Evolutionary conservation across 2,329 filamentous ascomycete genomes (phyloP).

Genomic region (Sporothrix inflata): DNA sequence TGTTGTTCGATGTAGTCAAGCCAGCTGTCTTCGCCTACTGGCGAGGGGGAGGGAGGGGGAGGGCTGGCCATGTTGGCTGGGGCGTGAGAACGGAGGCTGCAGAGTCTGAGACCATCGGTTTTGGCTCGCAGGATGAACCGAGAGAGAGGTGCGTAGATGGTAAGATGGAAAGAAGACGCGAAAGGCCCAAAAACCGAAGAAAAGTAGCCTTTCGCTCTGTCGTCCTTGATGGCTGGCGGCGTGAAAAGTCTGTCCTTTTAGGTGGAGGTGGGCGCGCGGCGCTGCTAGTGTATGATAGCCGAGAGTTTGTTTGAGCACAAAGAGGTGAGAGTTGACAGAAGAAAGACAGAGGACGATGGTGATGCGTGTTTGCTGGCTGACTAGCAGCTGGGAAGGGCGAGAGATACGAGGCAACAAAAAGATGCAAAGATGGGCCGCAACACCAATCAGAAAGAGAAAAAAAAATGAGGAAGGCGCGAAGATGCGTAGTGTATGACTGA

Average conservation of each 20-base stretch:
- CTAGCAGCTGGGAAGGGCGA: not conserved
- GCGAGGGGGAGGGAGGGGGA: conserved; percentile 40
- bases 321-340: not conserved
- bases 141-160: not conserved
- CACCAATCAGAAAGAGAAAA: conserved; percentile 23
- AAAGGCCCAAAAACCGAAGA: conserved; percentile 6
- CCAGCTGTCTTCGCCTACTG: conserved; percentile 78
- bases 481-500: conserved; percentile 16
- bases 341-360: not conserved
- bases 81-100: conserved; percentile 18
- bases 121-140: conserved; percentile 12
- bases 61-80: conserved; percentile 35
- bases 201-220: conserved; percentile 9
- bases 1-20: conserved; percentile 76
- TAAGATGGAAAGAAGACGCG: not conserved
- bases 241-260: conserved; percentile 3
- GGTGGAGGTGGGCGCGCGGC: conserved; percentile 5
- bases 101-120: conserved; percentile 30
- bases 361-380: conserved; percentile 11
- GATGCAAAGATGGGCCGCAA: not conserved
- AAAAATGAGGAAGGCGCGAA: conserved; percentile 22
- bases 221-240: not conserved
- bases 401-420: conserved; percentile 1
- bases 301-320: not conserved
- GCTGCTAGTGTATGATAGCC: conserved; percentile 5